Evolutionary conservation across 305 asterid genomes (phyloP), one percentile per base, ranked within the genome.

Genomic region (Striga hermonthica): DNA sequence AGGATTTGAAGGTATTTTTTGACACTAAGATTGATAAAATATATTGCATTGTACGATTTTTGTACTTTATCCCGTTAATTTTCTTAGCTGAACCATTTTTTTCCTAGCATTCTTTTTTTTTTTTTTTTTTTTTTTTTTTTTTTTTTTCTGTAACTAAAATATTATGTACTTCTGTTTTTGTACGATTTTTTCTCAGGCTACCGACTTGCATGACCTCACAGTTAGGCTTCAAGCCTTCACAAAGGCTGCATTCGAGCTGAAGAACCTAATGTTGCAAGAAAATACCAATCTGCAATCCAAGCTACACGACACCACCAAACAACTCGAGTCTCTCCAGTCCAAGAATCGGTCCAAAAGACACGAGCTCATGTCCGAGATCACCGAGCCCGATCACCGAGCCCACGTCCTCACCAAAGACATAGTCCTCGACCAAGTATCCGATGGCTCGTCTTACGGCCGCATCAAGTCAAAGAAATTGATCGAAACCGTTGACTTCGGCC

Each of bases 371-470:
- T 82, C 93, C 15, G 96, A 86, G 76, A 83, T 84, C 78, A 74
- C 80, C 3, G 98, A 84, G 81, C 87, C 73, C 34, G 96, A 88
- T 43, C 79, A 62, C 15, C 73, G 81, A 53, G n/a, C n/a, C n/a
- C n/a, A n/a, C n/a, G 74, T 82, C 49, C 84, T 87, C 59, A 83
- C 96, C 14, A 94, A 94, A 75, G 99, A 94, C 65, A 94, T 94
- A 4, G 78, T 90, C 81, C 99, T 94, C 60, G 99, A 94, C 77
- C 98, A 86, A 74, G 57, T 74, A 60, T 88, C 98, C 3, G 93
- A 88, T 58, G 78, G 86, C 76, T 84, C 99, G 9, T 79, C 96
- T 22, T 68, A 81, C 63, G 78, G 81, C 68, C 76, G 71, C 80
- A 81, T 85, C 50, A 76, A 71, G 65, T 67, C 80, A 4, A 79